Percentiles rank a stretch among this genome's conserved stretches.
Evolutionary conservation across 768 basidiomycete genomes (phyloP).

Genomic region (Russula olivacea): DNA sequence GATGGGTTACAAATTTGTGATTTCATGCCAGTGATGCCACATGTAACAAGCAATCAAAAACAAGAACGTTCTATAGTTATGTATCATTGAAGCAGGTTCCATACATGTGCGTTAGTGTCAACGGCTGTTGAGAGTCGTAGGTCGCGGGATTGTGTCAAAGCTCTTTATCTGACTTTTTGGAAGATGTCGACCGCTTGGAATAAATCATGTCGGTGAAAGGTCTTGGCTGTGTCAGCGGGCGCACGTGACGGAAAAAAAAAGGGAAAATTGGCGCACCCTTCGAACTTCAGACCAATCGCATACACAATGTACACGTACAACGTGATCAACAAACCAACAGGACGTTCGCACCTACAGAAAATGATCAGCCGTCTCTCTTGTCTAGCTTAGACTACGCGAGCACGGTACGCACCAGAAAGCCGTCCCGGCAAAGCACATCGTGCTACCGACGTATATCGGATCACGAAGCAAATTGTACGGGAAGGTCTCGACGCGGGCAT

Average conservation of each 20-base stretch:
- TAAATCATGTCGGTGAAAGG: constrained; percentile 85
- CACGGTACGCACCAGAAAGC: constrained; percentile 68
- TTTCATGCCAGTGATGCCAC: too few relatives aligned
- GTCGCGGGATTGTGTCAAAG: constrained; percentile 26
- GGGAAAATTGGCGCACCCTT: constrained; percentile 57
- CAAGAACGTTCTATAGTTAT: constrained; percentile 1
- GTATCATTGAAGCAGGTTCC: background rate
- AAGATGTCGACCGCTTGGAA: constrained; percentile 41
- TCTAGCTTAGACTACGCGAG: background rate
- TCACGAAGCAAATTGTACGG: constrained; percentile 90
- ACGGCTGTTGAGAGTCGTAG: constrained; percentile 18
- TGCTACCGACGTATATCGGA: constrained; percentile 97
- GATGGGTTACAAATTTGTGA: too few relatives aligned
- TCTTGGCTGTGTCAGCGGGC: background rate
- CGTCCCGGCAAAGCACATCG: constrained; percentile 79
- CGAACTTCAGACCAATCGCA: constrained; percentile 73
- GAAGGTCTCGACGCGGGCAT: constrained; percentile 88
- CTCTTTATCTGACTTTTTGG: constrained; percentile 27
- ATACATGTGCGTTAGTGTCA: background rate
- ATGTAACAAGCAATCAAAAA: too few relatives aligned
- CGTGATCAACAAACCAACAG: constrained; percentile 77
- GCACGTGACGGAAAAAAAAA: constrained; percentile 31
- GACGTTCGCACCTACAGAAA: constrained; percentile 66
- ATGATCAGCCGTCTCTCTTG: background rate
- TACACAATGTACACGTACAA: constrained; percentile 82